phyloP scores from a whole-genome alignment of 371 early-diverging fungal species.

The Mucor ambiguus region DNA sequence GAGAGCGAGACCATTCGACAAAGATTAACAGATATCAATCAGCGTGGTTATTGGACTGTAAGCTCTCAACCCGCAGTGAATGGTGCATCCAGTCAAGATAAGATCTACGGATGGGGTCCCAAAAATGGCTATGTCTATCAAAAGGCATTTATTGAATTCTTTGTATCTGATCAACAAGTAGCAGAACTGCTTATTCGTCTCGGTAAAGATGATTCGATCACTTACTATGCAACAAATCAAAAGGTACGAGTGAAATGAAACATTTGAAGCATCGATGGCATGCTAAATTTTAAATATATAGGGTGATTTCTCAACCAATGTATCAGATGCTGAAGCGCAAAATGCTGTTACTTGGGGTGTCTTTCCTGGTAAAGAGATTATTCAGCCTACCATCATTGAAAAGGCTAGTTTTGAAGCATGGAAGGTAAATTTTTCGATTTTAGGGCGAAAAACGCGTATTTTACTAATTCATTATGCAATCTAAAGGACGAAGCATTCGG shows the following conservation, averaged over 20 bases:
- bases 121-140: slow-evolving; percentile 93
- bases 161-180: slow-evolving; percentile 60
- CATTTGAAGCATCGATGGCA: not conserved
- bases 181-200: slow-evolving; percentile 49
- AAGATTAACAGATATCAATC: slow-evolving; percentile 67
- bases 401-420: slow-evolving; percentile 88
- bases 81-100: slow-evolving; percentile 77
- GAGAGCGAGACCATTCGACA: slow-evolving; percentile 78
- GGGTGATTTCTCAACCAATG: slow-evolving; percentile 78
- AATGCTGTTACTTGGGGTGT: slow-evolving; percentile 98
- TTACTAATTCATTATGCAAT: slow-evolving; percentile 1
- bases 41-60: slow-evolving; percentile 83
- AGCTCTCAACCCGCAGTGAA: slow-evolving; percentile 96
- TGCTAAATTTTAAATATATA: slow-evolving; percentile 23
- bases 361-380: slow-evolving; percentile 93
- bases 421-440: slow-evolving; percentile 57
- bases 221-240: slow-evolving; percentile 87
- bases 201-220: slow-evolving; percentile 64
- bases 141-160: slow-evolving; percentile 86
- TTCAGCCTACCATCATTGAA: slow-evolving; percentile 95
- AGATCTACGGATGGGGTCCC: slow-evolving; percentile 94
- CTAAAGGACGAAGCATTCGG: slow-evolving; percentile 81
- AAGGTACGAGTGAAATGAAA: slow-evolving; percentile 34
- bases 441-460: not conserved
- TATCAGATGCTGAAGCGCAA: slow-evolving; percentile 40